phyloP scores from a whole-genome alignment of 2,329 filamentous ascomycete species.

The Hypoxylon sp. region DNA sequence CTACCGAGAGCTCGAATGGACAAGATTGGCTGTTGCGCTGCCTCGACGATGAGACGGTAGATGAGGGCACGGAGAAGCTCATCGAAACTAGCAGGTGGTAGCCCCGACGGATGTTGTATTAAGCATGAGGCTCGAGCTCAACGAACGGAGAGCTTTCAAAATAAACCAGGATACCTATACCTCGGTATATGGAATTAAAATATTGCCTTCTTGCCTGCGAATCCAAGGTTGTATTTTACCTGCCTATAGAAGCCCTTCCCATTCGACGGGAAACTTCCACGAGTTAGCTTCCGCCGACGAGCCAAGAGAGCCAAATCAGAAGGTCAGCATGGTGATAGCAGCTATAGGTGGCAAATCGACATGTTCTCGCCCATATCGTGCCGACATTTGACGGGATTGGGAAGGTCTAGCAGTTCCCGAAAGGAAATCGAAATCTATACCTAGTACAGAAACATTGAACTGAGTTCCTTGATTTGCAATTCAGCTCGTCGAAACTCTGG shows the following conservation, averaged over 20 bases:
- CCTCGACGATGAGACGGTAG: slow-evolving; percentile 2
- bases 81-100: slow-evolving; percentile 33
- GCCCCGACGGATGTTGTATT: slow-evolving; percentile 25
- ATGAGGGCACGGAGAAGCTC: slow-evolving; percentile 23
- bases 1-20: slow-evolving; percentile 23
- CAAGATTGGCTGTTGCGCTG: too few species aligned
- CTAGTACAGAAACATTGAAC: too few species aligned
- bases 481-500: slow-evolving; percentile 32
- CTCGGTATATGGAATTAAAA: too few species aligned
- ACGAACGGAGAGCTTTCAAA: slow-evolving; percentile 11
- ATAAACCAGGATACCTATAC: slow-evolving; percentile 21
- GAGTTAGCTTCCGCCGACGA: slow-evolving; percentile 14
- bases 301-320: slow-evolving; percentile 27
- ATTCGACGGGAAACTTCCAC: slow-evolving; percentile 14
- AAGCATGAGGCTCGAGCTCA: slow-evolving; percentile 31
- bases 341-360: slow-evolving; percentile 21
- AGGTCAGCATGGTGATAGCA: slow-evolving; percentile 18
- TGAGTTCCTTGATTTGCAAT: slow-evolving; percentile 26
- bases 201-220: too few species aligned
- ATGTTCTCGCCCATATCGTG: too few species aligned
- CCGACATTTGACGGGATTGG: slow-evolving; percentile 25
- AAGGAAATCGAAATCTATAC: too few species aligned
- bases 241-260: too few species aligned
- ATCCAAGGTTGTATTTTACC: too few species aligned
- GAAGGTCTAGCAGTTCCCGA: slow-evolving; percentile 29